Evolutionary conservation across 2,329 filamentous ascomycete genomes (phyloP), one percentile per base, ranked within the genome.

Genomic region (Fusarium robinianum): DNA sequence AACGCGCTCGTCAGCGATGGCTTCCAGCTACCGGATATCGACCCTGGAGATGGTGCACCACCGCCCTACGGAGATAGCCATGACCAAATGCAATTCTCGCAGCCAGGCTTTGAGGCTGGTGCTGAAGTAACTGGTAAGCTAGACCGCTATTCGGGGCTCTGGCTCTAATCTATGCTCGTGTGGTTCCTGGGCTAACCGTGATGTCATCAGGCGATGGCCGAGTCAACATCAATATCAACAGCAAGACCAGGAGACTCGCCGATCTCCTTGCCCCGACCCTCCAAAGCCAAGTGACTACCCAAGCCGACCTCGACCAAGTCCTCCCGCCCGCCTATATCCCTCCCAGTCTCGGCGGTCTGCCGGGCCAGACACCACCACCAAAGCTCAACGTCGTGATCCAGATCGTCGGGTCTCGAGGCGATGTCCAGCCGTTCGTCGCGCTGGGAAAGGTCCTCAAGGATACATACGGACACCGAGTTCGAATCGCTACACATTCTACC

Each of bases 141-240:
- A 6, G 12, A 34, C 11, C 10, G 11, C n/a, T n/a, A n/a, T n/a
- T n/a, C n/a, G n/a, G n/a, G n/a, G n/a, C 27, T 15, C 8, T 8
- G 2, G 3, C 24, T 21, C 3, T 18, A 22, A 11, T 8, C 11
- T 15, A 11, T 4, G 22, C 19, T 23, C 18, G 21, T 40, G 19
- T 18, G 22, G 25, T 10, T 22, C 25, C 34, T 21, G 40, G 40
- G 36, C 57, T 62, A 49, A 58, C 26, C 26, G 30, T 15, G 19
- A 16, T 41, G 17, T 54, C 38, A 43, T 44, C 30, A 83, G 87
- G 80, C 48, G 85, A 91, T 69, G 88, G 88, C 16, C 81, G 89
- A 61, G 77, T 94, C 58, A 83, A 90, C 61, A 90, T 94, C 70
- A 84, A 83, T 51, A 88, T 94, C 68, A 83, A 85, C 61, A 84